Percentiles rank a stretch among this genome's conserved stretches.
Evolutionary conservation across 2,329 filamentous ascomycete genomes (phyloP).

Genomic region (Trichoderma asperellum): DNA sequence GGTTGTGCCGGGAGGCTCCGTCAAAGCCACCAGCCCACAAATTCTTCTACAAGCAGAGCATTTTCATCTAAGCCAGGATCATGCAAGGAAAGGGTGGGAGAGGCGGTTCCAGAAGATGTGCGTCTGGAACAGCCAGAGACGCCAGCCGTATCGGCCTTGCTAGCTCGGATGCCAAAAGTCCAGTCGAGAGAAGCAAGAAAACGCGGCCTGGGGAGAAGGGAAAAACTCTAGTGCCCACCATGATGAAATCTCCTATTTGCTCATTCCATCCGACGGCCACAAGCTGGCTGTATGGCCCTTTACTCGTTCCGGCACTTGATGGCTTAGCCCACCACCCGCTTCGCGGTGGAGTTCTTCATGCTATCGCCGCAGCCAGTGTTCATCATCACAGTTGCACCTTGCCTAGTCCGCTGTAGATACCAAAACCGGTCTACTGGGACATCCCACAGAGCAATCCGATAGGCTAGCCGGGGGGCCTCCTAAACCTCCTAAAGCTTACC

Average conservation of each 20-base stretch:
- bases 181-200: background rate
- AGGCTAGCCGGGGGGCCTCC: background rate
- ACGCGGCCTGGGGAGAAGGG: background rate
- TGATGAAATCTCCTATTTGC: slow-evolving; percentile 21
- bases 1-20: slow-evolving; percentile 10
- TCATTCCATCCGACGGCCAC: background rate
- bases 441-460: slow-evolving; percentile 6
- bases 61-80: slow-evolving; percentile 10
- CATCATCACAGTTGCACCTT: background rate
- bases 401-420: background rate
- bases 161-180: background rate
- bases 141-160: background rate
- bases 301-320: slow-evolving; percentile 17
- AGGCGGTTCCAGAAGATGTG: slow-evolving; percentile 16
- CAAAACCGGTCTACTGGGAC: slow-evolving; percentile 20
- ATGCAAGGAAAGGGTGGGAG: background rate
- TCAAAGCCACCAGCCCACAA: slow-evolving; percentile 6
- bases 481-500: background rate
- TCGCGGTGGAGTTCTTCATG: background rate
- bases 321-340: background rate
- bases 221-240: slow-evolving; percentile 3
- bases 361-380: slow-evolving; percentile 8
- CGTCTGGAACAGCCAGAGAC: slow-evolving; percentile 2
- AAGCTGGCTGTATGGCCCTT: background rate
- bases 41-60: slow-evolving; percentile 11